Base-by-base conservation (phyloP, 345 rosid species). In the Aurinia saxatilis region DNA sequence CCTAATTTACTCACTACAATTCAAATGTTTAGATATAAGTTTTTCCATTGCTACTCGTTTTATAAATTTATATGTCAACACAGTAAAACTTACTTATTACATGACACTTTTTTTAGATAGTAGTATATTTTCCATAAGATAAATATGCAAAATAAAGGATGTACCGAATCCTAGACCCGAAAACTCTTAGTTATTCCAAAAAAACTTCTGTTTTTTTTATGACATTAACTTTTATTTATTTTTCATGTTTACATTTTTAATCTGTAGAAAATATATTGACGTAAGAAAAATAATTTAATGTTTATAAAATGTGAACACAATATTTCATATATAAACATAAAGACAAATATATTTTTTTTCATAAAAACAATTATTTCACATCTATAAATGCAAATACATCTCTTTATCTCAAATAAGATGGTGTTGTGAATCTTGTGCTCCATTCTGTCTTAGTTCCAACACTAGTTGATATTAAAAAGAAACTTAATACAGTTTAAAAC, bases 401-500 rank as follows among this genome's bases (percentile, higher is more conserved):
- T 65, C 5, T 65, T 21, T 21, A 21, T 21, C 25, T 21, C 25
- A 21, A n/a, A 21, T 21, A 1, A 21, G 31, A 8, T 34, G 37
- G 11, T 46, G 39, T 17, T 46, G 21, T 46, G 63, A 66, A 35
- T 66, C 63, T 45, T 21, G 13, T 57, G 31, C 34, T 21, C 21
- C 10, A 1, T 15, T 40, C 15, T 2, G 51, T 42, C 44, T 30
- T 23, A 64, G 37, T 45, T 53, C 45, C 54, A 45, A 39, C 16
- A 57, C 58, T 18, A 49, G 50, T 57, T 58, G 56, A 7, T 48
- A 11, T 57, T 25, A n/a, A 66, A n/a, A 56, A 48, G 12, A 3
- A 35, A 3, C 10, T 4, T 29, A 33, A 33, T 8, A 59, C 34
- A 42, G n/a, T 21, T 15, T 16, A 6, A 10, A 40, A 36, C 13